A percentile compares a stretch with the other conserved stretches of the same genome.
Conservation (phyloP, 2,329 filamentous ascomycete species). For the Leptographium galeiforme region DNA sequence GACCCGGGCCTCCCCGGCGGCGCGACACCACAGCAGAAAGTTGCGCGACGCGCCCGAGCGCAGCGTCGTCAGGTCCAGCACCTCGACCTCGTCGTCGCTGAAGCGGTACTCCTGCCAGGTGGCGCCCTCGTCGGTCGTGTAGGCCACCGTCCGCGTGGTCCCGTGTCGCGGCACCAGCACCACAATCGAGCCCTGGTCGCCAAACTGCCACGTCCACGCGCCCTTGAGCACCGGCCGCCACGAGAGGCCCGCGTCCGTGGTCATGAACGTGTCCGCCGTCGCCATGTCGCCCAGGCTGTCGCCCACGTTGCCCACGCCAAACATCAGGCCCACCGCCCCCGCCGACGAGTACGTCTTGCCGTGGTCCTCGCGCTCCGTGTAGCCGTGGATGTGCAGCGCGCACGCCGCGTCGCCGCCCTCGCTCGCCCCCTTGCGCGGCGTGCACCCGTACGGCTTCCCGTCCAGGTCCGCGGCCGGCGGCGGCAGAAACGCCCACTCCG, state of each 20-base stretch:
- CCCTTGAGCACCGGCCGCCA: constrained; percentile 85
- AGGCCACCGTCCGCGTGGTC: constrained; percentile 46
- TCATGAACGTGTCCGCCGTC: constrained; percentile 82
- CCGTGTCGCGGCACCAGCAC: constrained; percentile 63
- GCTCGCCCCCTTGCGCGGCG: constrained; percentile 16
- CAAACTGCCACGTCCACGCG: constrained; percentile 83
- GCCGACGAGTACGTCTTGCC: constrained; percentile 77
- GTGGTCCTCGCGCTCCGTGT: constrained; percentile 76
- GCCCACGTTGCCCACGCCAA: constrained; percentile 86
- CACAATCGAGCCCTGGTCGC: constrained; percentile 86
- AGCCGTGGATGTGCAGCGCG: constrained; percentile 85
- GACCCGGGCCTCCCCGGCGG: constrained; percentile 34
- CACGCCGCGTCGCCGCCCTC: constrained; percentile 52
- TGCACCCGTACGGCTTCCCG: constrained; percentile 57
- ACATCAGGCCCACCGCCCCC: constrained; percentile 79
- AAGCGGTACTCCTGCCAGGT: constrained; percentile 71
- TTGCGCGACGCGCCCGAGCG: constrained; percentile 81
- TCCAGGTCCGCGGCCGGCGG: constrained; percentile 61
- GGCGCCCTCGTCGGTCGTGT: constrained; percentile 53
- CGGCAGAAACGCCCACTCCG: constrained; percentile 65
- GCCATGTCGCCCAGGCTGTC: constrained; percentile 46
- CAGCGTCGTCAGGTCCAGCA: constrained; percentile 75
- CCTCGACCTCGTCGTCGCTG: constrained; percentile 49
- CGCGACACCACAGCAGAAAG: constrained; percentile 78
- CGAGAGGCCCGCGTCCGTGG: constrained; percentile 73